Percentiles rank a stretch among this genome's conserved stretches.
These are phyloP conservation scores for Dothiorella sarmentorum DNA, from an alignment of 2,329 filamentous ascomycete genomes.

Conservation along the genomic window DNA sequence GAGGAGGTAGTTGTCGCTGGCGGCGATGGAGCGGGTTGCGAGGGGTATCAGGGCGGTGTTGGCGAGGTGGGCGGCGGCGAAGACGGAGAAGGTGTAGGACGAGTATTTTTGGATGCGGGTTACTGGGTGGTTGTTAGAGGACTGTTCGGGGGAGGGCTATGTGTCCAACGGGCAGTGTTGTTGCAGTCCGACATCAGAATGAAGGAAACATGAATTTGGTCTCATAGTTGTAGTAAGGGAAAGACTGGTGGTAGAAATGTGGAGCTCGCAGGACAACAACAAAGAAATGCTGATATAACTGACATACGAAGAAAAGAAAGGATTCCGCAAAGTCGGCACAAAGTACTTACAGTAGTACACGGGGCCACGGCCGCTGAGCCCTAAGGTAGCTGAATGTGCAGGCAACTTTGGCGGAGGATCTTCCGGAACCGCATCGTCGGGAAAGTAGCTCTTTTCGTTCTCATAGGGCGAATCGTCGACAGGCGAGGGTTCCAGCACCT, in stretches of 20 bases:
- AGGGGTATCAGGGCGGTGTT: conserved; percentile 45
- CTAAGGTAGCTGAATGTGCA: conserved; percentile 40
- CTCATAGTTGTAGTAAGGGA: too few species aligned
- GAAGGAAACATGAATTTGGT: too few species aligned
- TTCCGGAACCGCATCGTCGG: conserved; percentile 21
- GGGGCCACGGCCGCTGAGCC: conserved; percentile 65
- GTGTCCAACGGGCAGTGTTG: too few species aligned
- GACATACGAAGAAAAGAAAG: background rate
- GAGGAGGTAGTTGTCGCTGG: conserved; percentile 79
- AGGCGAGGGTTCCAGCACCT: conserved; percentile 77
- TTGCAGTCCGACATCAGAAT: too few species aligned
- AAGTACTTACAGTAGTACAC: conserved; percentile 68
- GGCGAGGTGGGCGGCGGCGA: conserved; percentile 41
- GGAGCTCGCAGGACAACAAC: too few species aligned
- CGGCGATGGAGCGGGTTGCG: conserved; percentile 51
- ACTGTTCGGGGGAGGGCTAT: too few species aligned
- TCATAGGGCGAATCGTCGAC: conserved; percentile 58
- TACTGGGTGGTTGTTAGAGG: conserved; percentile 47
- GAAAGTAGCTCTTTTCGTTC: conserved; percentile 51
- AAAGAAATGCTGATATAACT: too few species aligned
- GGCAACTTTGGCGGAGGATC: conserved; percentile 29
- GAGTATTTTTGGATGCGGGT: conserved; percentile 81
- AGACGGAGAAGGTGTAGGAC: conserved; percentile 57
- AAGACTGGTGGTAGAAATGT: too few species aligned
- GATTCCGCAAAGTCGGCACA: background rate